Evolutionary conservation across 495 filamentous ascomycete genomes (phyloP), one percentile per base, ranked within the genome.

Genomic region (Hyaloscypha finlandica): DNA sequence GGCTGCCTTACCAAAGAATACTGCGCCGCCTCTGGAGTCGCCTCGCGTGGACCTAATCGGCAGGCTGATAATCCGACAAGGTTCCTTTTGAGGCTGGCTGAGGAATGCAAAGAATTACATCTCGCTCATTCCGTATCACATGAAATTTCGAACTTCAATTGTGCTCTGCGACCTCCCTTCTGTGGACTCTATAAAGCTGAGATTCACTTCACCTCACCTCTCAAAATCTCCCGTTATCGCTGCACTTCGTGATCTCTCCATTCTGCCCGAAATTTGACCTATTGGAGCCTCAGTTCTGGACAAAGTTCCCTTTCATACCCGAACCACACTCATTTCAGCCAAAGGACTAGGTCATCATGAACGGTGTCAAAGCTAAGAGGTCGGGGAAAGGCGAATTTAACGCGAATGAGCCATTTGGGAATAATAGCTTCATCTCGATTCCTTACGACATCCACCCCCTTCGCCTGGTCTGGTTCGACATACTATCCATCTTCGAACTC

Each of bases 401-500:
- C 39, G 20, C 45, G 14, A 69, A 69, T 48, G 22, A 56, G 35
- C 67, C 61, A 12, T 65, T 69, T 33, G 67, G 67, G 29, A 61
- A 69, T 19, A 69, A 69, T 32, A 56, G 56, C 31, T 68, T 58
- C 42, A 52, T 68, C 20, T 51, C 57, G 8, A 63, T 69, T 19
- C 67, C 67, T 3, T 33, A 55, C 4, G 67, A 69, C 32, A 52
- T 65, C 48, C 56, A 64, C 19, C 67, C 67, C 9, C 55, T 65
- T 19, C 61, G 62, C 14, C 25, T 65, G 0, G 33, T 68, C 8
- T 68, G 54, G 54, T 8, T 64, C 59, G 87, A 90, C 63, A 67
- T 88, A 29, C 71, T 74, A 45, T 80, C 86, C 55, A 82, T 85
- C 67, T 74, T 88, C 64, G 74, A 73, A 12, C 81, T 79, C 68